A percentile compares a stretch with the other conserved stretches of the same genome.
These are phyloP conservation scores for Friedmanniomyces endolithicus DNA, from an alignment of 495 filamentous ascomycete species.

Conservation along the genomic window DNA sequence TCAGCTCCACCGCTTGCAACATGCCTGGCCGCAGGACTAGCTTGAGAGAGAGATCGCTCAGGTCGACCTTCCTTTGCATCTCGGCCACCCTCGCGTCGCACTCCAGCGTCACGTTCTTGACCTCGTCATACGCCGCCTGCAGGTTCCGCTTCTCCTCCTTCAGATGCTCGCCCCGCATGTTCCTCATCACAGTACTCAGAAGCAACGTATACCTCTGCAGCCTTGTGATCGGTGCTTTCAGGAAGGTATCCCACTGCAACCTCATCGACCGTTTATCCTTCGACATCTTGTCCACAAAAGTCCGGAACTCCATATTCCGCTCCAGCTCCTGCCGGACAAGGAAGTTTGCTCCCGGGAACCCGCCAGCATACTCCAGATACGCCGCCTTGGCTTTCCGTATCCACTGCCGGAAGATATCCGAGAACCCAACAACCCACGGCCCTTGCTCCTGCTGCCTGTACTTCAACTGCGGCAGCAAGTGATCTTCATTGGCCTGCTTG, in stretches of 20 bases:
- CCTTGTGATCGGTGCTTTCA: constrained; percentile 85
- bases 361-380: constrained; percentile 86
- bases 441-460: constrained; percentile 96
- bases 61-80: constrained; percentile 78
- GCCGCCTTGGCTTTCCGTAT: constrained; percentile 81
- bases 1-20: constrained; percentile 66
- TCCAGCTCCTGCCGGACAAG: constrained; percentile 73
- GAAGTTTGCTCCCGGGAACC: constrained; percentile 72
- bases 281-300: constrained; percentile 69
- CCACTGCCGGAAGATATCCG: constrained; percentile 97
- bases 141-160: constrained; percentile 86
- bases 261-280: constrained; percentile 72
- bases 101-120: constrained; percentile 79
- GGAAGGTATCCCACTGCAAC: constrained; percentile 84
- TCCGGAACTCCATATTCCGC: constrained; percentile 71
- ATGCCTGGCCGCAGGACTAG: constrained; percentile 75
- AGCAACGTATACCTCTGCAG: constrained; percentile 85
- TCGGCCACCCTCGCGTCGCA: constrained; percentile 93
- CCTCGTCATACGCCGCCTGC: constrained; percentile 80
- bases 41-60: constrained; percentile 72
- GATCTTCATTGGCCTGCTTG: constrained; percentile 83
- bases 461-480: constrained; percentile 88
- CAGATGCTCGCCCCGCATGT: constrained; percentile 53
- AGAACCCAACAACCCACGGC: constrained; percentile 85
- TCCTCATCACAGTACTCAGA: constrained; percentile 69